Base-by-base conservation (phyloP, 1,284 basidiomycete genomes). In the Xerocomus nothofagi region DNA sequence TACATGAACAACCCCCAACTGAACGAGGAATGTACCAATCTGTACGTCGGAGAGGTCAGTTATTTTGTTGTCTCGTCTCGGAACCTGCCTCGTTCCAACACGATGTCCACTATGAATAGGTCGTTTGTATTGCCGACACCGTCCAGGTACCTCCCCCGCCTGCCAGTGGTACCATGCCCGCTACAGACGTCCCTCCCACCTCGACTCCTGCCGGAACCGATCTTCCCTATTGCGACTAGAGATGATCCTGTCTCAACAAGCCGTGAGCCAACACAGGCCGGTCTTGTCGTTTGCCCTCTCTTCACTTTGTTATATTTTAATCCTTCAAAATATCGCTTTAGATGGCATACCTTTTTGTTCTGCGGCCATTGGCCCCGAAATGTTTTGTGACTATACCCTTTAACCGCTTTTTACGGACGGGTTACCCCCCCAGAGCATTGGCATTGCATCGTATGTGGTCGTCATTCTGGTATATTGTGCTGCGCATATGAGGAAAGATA, bases 1-100 rank as follows among this genome's bases (percentile, higher is more conserved):
- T 68, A 61, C 58, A 11, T 52, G 53, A 86, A 87, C 76, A 88
- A 88, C 77, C 85, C 84, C n/a, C 80, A 86, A 63, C 70, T 88
- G 58, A 61, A 81, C 59, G 12, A 53, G 1, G 71, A 66, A 0
- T 88, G 86, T 64, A 57, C 57, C 56, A 88, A 88, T 71, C 68
- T 88, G 57, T 86, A 86, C 62, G 61, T 82, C 48, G 83, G 79
- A 66, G 81, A 85, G 78, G 85, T 86, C 17, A 7, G 53, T 47
- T 7, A 29, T 14, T 34, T 2, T 20, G 31, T 29, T n/a, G 11
- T 18, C 14, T 10, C 8, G 40, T 44, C 26, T 30, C 0, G 11
- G 20, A 14, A 7, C 20, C 11, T 31, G 12, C 26, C 33, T n/a
- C 8, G 34, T 46, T n/a, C 34, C 20, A 40, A 39, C 40, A 12